Evolutionary conservation across 1,284 basidiomycete genomes (phyloP).

Genomic region (Sporisorium iseilematis-ciliati): DNA sequence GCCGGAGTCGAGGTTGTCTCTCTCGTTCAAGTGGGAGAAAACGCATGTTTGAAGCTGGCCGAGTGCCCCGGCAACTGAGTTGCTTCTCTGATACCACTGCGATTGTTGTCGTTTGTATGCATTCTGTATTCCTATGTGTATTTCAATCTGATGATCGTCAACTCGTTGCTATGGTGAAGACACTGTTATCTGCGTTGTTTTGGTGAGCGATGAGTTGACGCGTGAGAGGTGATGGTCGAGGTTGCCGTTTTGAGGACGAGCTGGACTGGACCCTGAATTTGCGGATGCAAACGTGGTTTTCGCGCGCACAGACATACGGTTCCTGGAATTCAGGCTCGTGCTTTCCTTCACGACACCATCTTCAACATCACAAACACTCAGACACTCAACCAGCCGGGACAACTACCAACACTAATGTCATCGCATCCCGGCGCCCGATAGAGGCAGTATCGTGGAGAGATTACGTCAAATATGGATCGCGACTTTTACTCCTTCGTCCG

Average conservation of each 20-base stretch:
- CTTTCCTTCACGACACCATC: conserved; percentile 11
- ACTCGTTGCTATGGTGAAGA: not conserved
- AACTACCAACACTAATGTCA: not conserved
- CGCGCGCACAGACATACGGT: conserved; percentile 14
- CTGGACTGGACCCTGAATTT: conserved; percentile 12
- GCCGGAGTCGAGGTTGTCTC: conserved; percentile 32
- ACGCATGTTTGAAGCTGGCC: conserved; percentile 20
- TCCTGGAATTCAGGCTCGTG: not conserved
- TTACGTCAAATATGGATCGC: conserved; percentile 41
- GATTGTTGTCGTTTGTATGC: not conserved
- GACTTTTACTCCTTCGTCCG: conserved; percentile 66
- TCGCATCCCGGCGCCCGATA: not conserved
- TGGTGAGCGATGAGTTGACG: not conserved
- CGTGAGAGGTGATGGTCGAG: not conserved
- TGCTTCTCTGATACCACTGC: no score
- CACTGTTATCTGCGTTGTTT: not conserved
- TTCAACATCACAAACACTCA: not conserved
- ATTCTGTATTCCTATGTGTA: not conserved
- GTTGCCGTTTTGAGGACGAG: not conserved
- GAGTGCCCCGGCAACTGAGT: conserved; percentile 28
- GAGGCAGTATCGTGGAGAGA: not conserved
- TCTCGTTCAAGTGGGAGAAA: conserved; percentile 6
- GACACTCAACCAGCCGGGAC: not conserved
- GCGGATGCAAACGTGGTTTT: not conserved
- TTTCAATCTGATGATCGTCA: not conserved